A percentile compares a stretch with the other conserved stretches of the same genome.
phyloP scores from a whole-genome alignment of 495 filamentous ascomycete species.

The Hypomontagnella submonticulosa region DNA sequence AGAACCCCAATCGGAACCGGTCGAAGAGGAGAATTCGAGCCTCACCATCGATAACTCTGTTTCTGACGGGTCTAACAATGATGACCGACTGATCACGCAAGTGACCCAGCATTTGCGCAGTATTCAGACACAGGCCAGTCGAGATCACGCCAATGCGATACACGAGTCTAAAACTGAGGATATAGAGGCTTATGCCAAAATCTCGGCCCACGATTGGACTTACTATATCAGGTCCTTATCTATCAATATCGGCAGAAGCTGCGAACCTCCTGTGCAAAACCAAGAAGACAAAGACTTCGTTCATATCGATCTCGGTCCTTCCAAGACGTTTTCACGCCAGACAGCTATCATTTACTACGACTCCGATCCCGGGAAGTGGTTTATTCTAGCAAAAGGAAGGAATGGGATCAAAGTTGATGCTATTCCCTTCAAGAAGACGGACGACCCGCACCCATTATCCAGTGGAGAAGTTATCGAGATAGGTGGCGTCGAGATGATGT shows the following conservation, averaged over 20 bases:
- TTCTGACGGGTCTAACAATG: slow-evolving; percentile 60
- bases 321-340: slow-evolving; percentile 87
- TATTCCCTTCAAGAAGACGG: slow-evolving; percentile 67
- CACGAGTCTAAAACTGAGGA: slow-evolving; percentile 77
- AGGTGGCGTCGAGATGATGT: slow-evolving; percentile 96
- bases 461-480: slow-evolving; percentile 92
- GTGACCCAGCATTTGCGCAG: slow-evolving; percentile 74
- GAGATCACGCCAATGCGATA: slow-evolving; percentile 76
- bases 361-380: slow-evolving; percentile 74
- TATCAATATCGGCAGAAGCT: slow-evolving; percentile 85
- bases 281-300: slow-evolving; percentile 61
- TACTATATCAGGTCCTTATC: slow-evolving; percentile 86
- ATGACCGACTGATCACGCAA: slow-evolving; percentile 74
- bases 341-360: slow-evolving; percentile 91
- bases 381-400: slow-evolving; percentile 84
- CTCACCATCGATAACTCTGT: slow-evolving; percentile 60
- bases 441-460: slow-evolving; percentile 64
- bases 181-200: slow-evolving; percentile 91
- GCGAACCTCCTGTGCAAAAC: slow-evolving; percentile 61
- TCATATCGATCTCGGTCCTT: slow-evolving; percentile 93
- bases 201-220: slow-evolving; percentile 92
- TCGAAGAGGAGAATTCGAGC: slow-evolving; percentile 57
- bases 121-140: slow-evolving; percentile 71
- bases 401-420: slow-evolving; percentile 90
- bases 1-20: slow-evolving; percentile 46